Conservation (phyloP, 1,284 basidiomycete species). For the Sparassis latifolia region DNA sequence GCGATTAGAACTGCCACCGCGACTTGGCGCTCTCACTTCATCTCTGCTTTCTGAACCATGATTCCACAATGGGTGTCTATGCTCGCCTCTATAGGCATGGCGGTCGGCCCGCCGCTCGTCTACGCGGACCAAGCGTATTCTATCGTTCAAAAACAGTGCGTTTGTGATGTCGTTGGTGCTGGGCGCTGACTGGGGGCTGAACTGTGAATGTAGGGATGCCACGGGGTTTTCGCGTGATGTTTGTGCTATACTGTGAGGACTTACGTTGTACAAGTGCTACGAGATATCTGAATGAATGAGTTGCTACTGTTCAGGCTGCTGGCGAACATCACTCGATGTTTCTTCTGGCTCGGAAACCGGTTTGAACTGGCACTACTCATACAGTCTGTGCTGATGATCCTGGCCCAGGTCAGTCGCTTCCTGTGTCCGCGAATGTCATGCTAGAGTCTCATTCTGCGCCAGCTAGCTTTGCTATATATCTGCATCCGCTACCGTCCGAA, state of each 20-base stretch:
- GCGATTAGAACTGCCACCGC: too few species aligned
- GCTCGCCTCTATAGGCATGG: constrained; percentile 61
- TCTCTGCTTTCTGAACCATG: constrained; percentile 10
- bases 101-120: constrained; percentile 68
- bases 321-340: constrained; percentile 80
- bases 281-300: not conserved
- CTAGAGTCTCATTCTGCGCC: constrained; percentile 9
- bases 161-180: not conserved
- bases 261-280: constrained; percentile 6
- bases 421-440: constrained; percentile 6
- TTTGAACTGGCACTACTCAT: constrained; percentile 74
- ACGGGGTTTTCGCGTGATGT: constrained; percentile 83
- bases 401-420: constrained; percentile 55
- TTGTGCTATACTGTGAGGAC: constrained; percentile 65
- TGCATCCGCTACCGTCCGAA: constrained; percentile 65
- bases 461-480: constrained; percentile 74
- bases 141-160: constrained; percentile 65
- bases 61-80: constrained; percentile 47
- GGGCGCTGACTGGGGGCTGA: not conserved
- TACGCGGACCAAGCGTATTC: constrained; percentile 76
- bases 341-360: constrained; percentile 80
- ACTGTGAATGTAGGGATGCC: constrained; percentile 50
- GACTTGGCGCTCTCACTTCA: not conserved
- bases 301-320: constrained; percentile 42
- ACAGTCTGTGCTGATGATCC: constrained; percentile 78